Percentiles rank a stretch among this genome's conserved stretches.
Evolutionary conservation across 1,139 yeast species (phyloP).

Genomic region (Pichia kudriavzevii): DNA sequence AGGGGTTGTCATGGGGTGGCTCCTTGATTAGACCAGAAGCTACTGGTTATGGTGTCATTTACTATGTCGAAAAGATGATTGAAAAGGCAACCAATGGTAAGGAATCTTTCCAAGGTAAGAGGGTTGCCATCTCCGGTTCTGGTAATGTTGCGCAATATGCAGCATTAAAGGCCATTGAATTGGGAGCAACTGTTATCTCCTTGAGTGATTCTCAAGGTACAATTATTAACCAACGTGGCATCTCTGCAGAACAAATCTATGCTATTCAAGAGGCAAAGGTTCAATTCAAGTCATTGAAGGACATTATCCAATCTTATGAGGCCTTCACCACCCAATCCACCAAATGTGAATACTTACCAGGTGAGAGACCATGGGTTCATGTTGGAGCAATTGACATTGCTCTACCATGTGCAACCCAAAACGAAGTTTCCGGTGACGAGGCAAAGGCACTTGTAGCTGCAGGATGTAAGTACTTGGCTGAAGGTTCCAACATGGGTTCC

Average conservation of each 20-base stretch:
- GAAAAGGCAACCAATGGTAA: conserved; percentile 85
- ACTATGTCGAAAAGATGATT: conserved; percentile 97
- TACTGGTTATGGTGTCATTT: conserved; percentile 95
- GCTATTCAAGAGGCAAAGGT: conserved; percentile 78
- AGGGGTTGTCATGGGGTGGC: conserved; percentile 98
- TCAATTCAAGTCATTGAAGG: conserved; percentile 67
- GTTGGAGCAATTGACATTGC: conserved; percentile 93
- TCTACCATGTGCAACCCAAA: conserved; percentile 96
- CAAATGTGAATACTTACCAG: conserved; percentile 71
- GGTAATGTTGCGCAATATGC: conserved; percentile 99
- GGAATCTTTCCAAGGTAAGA: conserved; percentile 85
- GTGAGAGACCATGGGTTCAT: conserved; percentile 94
- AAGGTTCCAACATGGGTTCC: conserved; percentile 99
- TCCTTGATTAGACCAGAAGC: conserved; percentile 99
- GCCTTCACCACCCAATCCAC: conserved; percentile 44
- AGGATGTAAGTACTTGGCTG: conserved; percentile 91
- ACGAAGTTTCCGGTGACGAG: conserved; percentile 95
- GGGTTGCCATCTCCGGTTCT: conserved; percentile 93
- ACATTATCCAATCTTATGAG: conserved; percentile 54
- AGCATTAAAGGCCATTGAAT: conserved; percentile 92
- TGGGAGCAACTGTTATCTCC: conserved; percentile 92
- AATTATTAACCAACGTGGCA: conserved; percentile 68
- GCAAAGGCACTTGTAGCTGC: conserved; percentile 89
- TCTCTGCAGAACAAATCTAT: conserved; percentile 71
- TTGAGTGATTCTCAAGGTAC: conserved; percentile 93